These are phyloP conservation scores for Aureobasidium vineae DNA, from an alignment of 2,329 filamentous ascomycete species.

Conservation along the genomic window DNA sequence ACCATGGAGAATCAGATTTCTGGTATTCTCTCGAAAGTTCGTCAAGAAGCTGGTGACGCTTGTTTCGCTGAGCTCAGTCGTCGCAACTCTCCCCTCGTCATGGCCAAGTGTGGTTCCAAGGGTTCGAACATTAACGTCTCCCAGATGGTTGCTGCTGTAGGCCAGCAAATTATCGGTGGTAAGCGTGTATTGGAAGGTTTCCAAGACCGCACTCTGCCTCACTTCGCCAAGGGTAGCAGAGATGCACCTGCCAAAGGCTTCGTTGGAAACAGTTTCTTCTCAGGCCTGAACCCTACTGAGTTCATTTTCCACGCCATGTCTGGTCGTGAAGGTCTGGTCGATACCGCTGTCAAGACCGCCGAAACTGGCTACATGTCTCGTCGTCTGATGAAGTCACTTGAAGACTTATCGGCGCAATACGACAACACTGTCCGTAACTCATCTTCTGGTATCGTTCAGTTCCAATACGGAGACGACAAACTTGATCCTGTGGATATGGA, in stretches of 20 bases:
- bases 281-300: constrained; percentile 82
- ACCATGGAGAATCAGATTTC: constrained; percentile 90
- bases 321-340: constrained; percentile 95
- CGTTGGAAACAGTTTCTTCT: constrained; percentile 96
- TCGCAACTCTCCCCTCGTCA: constrained; percentile 90
- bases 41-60: constrained; percentile 84
- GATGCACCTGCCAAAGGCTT: constrained; percentile 96
- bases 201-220: constrained; percentile 89
- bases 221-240: constrained; percentile 90
- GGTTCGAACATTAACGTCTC: constrained; percentile 97
- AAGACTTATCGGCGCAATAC: constrained; percentile 90
- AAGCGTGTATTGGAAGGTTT: constrained; percentile 93
- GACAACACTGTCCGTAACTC: constrained; percentile 94
- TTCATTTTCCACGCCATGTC: constrained; percentile 99
- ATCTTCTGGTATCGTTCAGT: constrained; percentile 84
- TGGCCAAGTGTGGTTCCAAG: constrained; percentile 97
- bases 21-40: constrained; percentile 86
- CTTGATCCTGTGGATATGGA: constrained; percentile 98
- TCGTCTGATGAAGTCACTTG: constrained; percentile 94
- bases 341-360: constrained; percentile 98
- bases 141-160: constrained; percentile 97
- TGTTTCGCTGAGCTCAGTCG: constrained; percentile 88
- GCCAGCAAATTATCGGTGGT: constrained; percentile 95
- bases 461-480: constrained; percentile 95
- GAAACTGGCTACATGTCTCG: constrained; percentile 99